Evolutionary conservation across 768 basidiomycete genomes (phyloP).

Genomic region (Leccinum fibrillosum): DNA sequence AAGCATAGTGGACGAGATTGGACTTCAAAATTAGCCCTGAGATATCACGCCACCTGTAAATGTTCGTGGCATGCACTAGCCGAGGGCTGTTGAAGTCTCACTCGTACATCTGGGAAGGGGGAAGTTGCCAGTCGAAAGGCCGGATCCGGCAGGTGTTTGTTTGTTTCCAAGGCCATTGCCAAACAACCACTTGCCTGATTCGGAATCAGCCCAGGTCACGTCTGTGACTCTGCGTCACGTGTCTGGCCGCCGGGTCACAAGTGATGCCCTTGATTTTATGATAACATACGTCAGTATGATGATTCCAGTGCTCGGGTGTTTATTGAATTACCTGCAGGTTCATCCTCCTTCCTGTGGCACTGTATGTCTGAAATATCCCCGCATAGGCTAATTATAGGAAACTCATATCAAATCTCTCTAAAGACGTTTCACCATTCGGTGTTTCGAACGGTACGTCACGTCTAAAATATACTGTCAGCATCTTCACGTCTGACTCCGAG

Average conservation of each 20-base stretch:
- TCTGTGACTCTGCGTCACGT: not conserved
- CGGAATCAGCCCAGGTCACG: not conserved
- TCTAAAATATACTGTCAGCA: not conserved
- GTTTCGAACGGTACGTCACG: not conserved
- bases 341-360: slow-evolving; percentile 6
- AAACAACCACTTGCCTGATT: slow-evolving; percentile 19
- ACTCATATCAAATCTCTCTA: not conserved
- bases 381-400: not conserved
- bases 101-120: not conserved
- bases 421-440: not conserved
- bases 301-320: not conserved
- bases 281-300: not conserved
- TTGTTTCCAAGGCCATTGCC: slow-evolving; percentile 28
- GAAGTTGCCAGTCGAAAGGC: not conserved
- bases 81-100: not conserved
- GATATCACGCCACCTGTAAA: not conserved
- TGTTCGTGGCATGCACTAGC: slow-evolving; percentile 6
- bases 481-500: not conserved
- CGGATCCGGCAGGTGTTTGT: slow-evolving; percentile 23
- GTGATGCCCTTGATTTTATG: not conserved
- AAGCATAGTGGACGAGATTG: slow-evolving; percentile 15
- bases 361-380: slow-evolving; percentile 7
- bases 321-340: not conserved
- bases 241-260: not conserved
- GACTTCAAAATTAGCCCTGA: not conserved